A percentile compares a stretch with the other conserved stretches of the same genome.
Conservation (phyloP, 805 yeast genomes). For the Nakazawaea laoshanensis region DNA sequence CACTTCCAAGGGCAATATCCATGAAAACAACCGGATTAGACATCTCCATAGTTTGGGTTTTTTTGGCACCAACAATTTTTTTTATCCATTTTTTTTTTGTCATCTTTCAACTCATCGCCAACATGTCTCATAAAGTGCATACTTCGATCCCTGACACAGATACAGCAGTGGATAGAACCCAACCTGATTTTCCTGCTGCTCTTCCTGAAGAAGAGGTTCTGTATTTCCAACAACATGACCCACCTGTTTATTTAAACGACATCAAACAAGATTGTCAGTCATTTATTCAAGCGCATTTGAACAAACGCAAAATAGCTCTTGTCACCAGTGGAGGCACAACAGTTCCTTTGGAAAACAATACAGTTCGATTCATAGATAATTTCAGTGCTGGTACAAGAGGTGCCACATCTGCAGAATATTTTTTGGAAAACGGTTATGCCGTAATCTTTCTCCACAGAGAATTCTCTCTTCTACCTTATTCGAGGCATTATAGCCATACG, state of each 20-base stretch:
- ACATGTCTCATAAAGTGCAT: slow-evolving; percentile 23
- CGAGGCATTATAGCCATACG: slow-evolving; percentile 82
- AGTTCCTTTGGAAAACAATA: slow-evolving; percentile 93
- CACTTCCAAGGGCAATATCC: slow-evolving; percentile 24
- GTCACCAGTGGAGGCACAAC: slow-evolving; percentile 98
- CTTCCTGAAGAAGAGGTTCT: slow-evolving; percentile 59
- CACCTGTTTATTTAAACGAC: slow-evolving; percentile 67
- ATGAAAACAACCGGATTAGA: slow-evolving; percentile 29
- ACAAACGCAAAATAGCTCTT: slow-evolving; percentile 53
- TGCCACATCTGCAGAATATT: slow-evolving; percentile 90
- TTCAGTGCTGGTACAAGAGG: slow-evolving; percentile 98
- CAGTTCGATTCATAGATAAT: slow-evolving; percentile 94
- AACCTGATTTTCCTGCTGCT: slow-evolving; percentile 77
- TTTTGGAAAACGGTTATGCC: slow-evolving; percentile 78
- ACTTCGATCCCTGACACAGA: slow-evolving; percentile 65
- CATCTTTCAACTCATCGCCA: background rate
- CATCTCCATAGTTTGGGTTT: background rate
- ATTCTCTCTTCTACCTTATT: slow-evolving; percentile 84
- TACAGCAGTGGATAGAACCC: slow-evolving; percentile 71
- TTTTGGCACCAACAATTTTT: background rate
- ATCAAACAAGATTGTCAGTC: slow-evolving; percentile 46
- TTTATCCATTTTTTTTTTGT: background rate
- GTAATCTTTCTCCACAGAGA: slow-evolving; percentile 91
- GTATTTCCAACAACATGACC: slow-evolving; percentile 63
- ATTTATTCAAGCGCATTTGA: slow-evolving; percentile 52